Evolutionary conservation across 495 filamentous ascomycete genomes (phyloP), one percentile per base, ranked within the genome.

Genomic region (Glonium stellatum): DNA sequence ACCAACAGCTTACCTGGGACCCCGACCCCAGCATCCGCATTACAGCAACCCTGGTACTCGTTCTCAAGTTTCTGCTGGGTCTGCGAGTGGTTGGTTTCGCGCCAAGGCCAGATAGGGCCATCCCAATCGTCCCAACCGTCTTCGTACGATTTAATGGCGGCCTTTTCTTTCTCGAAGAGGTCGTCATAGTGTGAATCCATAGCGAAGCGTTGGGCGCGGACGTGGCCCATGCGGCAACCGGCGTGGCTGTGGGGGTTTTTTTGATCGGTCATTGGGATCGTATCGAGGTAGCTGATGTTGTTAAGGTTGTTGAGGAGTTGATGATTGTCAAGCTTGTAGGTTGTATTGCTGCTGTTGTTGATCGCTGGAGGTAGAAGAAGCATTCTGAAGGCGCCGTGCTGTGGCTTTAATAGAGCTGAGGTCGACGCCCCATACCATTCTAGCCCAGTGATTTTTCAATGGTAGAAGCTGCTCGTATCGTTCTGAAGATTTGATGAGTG

Each of bases 81-180:
- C 50, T 59, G 18, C 11, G 56, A 56, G 10, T 63, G 35, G 34
- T 63, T 63, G 12, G 61, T 63, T 12, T 61, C 25, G 34, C 62
- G 57, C 57, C 57, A 64, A n/a, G 62, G 62, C 57, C 58, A 64
- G 21, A 64, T 48, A 9, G 62, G 62, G 5, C 62, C 62, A 57
- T 64, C 62, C 57, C 58, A 64, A 1, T 47, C 22, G 21, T 64
- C 62, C 62, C 62, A 64, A 22, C 62, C 62, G 12, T 64, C 62
- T 31, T 64, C 62, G 52, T 64, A 64, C 1, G 57, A 41, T 31
- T 56, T 64, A 57, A 64, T 64, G 21, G 57, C 21, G 18, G 62
- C 57, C 46, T 64, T 64, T 37, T 64, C 62, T 22, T 58, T 56
- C 58, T 64, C 62, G 51, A 55, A 64, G 15, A 49, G 49, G 2